These are phyloP conservation scores for Gossypium lobatum DNA, from an alignment of 441 rosid species.

Conservation along the genomic window DNA sequence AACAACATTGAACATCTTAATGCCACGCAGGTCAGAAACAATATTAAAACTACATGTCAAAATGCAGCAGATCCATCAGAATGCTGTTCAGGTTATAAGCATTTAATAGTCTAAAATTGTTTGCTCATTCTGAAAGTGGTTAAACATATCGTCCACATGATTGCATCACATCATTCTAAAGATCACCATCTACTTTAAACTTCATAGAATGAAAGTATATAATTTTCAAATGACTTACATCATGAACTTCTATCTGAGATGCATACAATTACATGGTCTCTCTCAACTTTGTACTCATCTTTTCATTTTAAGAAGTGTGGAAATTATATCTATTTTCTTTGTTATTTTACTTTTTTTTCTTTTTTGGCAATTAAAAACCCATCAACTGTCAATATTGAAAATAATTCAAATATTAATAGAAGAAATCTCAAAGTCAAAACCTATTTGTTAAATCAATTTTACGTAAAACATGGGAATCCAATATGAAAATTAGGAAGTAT, in stretches of 20 bases:
- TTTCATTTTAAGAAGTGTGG: neutral
- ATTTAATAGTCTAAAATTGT: slow-evolving; percentile 1
- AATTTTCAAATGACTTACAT: neutral
- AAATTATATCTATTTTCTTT: neutral
- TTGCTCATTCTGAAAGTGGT: neutral
- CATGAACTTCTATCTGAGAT: neutral
- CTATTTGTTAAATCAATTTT: neutral
- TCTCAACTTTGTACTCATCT: neutral
- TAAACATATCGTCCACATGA: neutral
- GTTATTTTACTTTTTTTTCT: neutral
- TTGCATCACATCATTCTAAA: neutral
- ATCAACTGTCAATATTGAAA: neutral
- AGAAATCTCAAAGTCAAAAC: neutral
- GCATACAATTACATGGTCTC: neutral
- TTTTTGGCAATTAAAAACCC: neutral
- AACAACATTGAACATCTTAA: neutral
- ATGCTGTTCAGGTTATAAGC: neutral
- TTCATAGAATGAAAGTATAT: neutral
- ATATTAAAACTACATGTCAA: neutral
- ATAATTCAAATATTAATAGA: neutral
- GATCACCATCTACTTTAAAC: neutral
- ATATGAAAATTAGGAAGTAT: neutral
- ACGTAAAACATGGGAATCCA: neutral
- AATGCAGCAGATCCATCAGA: neutral
- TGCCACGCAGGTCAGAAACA: neutral